These are phyloP conservation scores for Conoideocrella luteorostrata DNA, from an alignment of 2,329 filamentous ascomycete species.

Conservation along the genomic window DNA sequence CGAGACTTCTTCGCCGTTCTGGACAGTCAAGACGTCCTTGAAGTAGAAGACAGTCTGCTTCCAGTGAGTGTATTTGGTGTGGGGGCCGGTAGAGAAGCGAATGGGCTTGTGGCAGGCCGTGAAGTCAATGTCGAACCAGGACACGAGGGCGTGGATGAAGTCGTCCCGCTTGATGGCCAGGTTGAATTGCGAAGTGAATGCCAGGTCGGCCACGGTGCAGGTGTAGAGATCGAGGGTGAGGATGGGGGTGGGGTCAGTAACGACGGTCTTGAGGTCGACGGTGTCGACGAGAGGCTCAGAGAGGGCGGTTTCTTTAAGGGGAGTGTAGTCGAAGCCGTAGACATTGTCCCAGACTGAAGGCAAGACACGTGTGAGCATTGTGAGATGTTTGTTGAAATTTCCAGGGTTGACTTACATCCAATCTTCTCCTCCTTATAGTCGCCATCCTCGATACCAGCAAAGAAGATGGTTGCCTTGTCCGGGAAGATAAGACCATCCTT, in stretches of 20 bases:
- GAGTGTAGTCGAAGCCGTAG: constrained; percentile 94
- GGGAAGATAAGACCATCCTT: constrained; percentile 93
- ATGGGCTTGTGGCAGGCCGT: constrained; percentile 97
- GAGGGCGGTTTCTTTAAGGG: constrained; percentile 87
- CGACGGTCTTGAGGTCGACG: constrained; percentile 93
- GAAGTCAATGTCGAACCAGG: constrained; percentile 99
- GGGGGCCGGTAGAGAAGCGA: constrained; percentile 91
- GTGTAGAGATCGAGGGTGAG: constrained; percentile 91
- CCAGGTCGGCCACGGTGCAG: constrained; percentile 74
- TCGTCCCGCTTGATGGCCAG: constrained; percentile 78
- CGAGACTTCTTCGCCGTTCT: constrained; percentile 73
- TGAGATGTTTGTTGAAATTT: too few relatives aligned
- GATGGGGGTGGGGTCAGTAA: constrained; percentile 81
- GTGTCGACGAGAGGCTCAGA: constrained; percentile 96
- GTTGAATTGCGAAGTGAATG: constrained; percentile 73
- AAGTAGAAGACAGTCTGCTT: constrained; percentile 99
- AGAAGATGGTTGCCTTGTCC: constrained; percentile 96
- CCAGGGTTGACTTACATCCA: constrained; percentile 89
- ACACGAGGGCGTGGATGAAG: constrained; percentile 92
- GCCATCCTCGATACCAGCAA: constrained; percentile 95
- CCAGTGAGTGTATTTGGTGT: constrained; percentile 99
- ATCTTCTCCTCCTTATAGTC: constrained; percentile 99
- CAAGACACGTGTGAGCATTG: too few relatives aligned
- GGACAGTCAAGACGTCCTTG: constrained; percentile 84
- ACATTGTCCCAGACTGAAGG: constrained; percentile 93